A percentile compares a stretch with the other conserved stretches of the same genome.
phyloP scores from a whole-genome alignment of 2,329 filamentous ascomycete genomes.

The Beauveria sp. region DNA sequence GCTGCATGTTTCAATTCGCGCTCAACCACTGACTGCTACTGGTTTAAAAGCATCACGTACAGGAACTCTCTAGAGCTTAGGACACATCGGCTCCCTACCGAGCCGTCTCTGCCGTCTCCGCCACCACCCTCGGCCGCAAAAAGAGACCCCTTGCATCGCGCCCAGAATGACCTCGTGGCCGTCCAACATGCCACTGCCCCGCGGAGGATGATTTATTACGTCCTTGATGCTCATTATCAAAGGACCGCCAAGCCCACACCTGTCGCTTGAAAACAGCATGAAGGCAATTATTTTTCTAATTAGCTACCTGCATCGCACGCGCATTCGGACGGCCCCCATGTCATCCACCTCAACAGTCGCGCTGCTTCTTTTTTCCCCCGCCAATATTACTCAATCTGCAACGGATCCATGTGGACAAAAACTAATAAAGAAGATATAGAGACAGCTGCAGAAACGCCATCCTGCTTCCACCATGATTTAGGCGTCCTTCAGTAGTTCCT shows the following conservation, averaged over 20 bases:
- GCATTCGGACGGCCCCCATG: not conserved
- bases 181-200: not conserved
- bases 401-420: not conserved
- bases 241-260: slow-evolving; percentile 3
- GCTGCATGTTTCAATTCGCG: not conserved
- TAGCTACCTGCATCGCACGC: not conserved
- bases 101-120: not conserved
- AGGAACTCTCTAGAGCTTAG: not conserved
- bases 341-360: not conserved
- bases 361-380: not conserved
- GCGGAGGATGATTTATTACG: not conserved
- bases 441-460: not conserved
- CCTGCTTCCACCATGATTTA: not conserved
- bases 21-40: not conserved
- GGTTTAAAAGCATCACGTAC: not conserved
- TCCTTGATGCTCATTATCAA: not conserved
- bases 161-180: not conserved
- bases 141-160: not conserved
- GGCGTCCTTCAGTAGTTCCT: not conserved
- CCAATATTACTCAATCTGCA: not conserved
- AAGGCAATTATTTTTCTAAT: not conserved
- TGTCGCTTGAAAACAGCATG: not conserved
- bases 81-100: not conserved
- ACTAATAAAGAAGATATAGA: not conserved
- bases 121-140: not conserved